Evolutionary conservation across 345 rosid species (phyloP).

Genomic region (Eucalyptus rudis): DNA sequence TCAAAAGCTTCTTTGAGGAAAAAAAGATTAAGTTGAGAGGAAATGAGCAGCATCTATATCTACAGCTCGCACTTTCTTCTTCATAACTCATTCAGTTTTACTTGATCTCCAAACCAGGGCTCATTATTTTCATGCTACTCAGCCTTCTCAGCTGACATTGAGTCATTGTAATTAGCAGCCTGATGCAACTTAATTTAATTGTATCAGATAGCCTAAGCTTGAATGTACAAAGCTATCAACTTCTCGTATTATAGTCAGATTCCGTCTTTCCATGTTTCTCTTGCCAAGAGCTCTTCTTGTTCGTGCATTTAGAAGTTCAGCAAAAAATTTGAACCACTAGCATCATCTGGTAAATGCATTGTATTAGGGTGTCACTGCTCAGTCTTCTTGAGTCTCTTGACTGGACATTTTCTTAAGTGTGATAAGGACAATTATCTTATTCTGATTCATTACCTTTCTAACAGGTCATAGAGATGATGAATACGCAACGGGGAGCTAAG

Average conservation of each 20-base stretch:
- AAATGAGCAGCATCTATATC: not conserved
- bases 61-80: not conserved
- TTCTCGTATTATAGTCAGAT: not conserved
- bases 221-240: not conserved
- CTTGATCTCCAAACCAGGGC: not conserved
- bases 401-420: not conserved
- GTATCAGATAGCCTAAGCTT: not conserved
- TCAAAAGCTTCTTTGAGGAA: not conserved
- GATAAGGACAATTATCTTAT: not conserved
- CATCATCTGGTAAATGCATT: not conserved
- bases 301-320: not conserved
- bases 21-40: not conserved
- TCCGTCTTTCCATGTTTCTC: not conserved
- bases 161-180: not conserved
- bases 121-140: not conserved
- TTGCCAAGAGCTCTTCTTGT: not conserved
- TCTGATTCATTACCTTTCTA: not conserved
- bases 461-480: slow-evolving; percentile 63
- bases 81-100: not conserved
- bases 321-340: not conserved
- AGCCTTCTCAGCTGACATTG: not conserved
- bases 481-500: slow-evolving; percentile 35
- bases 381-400: not conserved
- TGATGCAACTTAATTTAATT: not conserved
- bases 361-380: not conserved